Conservation (phyloP, 305 asterid genomes). For the Fraxinus sp. region DNA sequence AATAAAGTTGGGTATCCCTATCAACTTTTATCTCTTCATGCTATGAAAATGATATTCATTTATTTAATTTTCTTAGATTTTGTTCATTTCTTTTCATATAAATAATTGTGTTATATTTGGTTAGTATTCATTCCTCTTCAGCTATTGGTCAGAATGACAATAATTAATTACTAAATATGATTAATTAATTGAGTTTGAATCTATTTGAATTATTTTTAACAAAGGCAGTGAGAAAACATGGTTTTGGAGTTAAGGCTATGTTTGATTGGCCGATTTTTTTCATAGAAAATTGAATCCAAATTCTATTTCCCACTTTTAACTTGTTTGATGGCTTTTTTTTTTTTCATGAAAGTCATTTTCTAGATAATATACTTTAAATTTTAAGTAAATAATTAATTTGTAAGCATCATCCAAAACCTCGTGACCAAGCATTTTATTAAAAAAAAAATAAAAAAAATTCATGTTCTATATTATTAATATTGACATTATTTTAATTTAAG, state of each 20-base stretch:
- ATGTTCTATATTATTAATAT: neutral
- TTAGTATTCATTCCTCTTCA: constrained; percentile 33
- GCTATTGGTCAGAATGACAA: constrained; percentile 36
- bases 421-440: neutral
- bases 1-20: constrained; percentile 6
- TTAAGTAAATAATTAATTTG: neutral
- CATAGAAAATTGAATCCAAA: too few relatives aligned
- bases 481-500: neutral
- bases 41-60: constrained; percentile 31
- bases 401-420: neutral
- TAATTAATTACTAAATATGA: neutral
- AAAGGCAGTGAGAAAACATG: constrained; percentile 13
- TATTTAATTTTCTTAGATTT: constrained; percentile 3
- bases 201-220: neutral
- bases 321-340: too few relatives aligned
- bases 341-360: too few relatives aligned
- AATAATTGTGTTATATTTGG: constrained; percentile 15
- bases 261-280: too few relatives aligned
- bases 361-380: neutral
- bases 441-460: neutral
- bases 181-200: neutral
- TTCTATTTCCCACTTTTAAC: too few relatives aligned
- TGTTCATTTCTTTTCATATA: neutral
- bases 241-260: neutral
- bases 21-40: constrained; percentile 25